Percentiles rank a stretch among this genome's conserved stretches.
phyloP scores from a whole-genome alignment of 2,329 filamentous ascomycete species.

The Colletotrichum tofieldiae region DNA sequence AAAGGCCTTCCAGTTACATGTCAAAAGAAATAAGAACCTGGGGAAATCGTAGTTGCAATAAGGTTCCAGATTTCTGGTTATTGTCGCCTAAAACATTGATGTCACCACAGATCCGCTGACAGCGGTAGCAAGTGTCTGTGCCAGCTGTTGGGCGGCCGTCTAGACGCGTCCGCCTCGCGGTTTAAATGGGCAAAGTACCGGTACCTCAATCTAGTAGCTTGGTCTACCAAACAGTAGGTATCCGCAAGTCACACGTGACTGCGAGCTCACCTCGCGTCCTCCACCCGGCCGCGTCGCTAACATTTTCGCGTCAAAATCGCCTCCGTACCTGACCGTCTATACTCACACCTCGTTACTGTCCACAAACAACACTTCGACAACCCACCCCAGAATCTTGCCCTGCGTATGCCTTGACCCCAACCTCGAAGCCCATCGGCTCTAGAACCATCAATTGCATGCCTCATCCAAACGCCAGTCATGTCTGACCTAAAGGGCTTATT shows the following conservation, averaged over 20 bases:
- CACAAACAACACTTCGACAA: constrained; percentile 12
- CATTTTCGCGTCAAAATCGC: constrained; percentile 36
- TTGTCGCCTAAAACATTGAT: neutral
- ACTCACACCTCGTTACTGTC: neutral
- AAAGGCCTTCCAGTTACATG: neutral
- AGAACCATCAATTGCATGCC: constrained; percentile 1
- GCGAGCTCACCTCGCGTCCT: constrained; percentile 24
- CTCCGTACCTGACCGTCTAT: constrained; percentile 4
- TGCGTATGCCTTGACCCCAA: constrained; percentile 28
- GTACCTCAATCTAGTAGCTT: neutral
- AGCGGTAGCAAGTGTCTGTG: neutral
- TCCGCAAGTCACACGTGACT: constrained; percentile 10
- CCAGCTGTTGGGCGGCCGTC: neutral
- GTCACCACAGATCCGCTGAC: neutral
- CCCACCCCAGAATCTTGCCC: neutral
- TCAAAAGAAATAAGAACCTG: neutral
- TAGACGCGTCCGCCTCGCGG: constrained; percentile 17
- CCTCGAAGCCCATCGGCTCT: constrained; percentile 14
- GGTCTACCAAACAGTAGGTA: neutral
- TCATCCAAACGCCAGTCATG: constrained; percentile 41
- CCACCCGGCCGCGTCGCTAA: constrained; percentile 26
- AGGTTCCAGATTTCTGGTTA: constrained; percentile 2
- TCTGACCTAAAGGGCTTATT: constrained; percentile 55
- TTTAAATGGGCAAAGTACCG: constrained; percentile 17
- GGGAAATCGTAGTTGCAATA: constrained; percentile 13